Conservation (phyloP, 495 filamentous ascomycete genomes). For the Lophiotrema nucula region DNA sequence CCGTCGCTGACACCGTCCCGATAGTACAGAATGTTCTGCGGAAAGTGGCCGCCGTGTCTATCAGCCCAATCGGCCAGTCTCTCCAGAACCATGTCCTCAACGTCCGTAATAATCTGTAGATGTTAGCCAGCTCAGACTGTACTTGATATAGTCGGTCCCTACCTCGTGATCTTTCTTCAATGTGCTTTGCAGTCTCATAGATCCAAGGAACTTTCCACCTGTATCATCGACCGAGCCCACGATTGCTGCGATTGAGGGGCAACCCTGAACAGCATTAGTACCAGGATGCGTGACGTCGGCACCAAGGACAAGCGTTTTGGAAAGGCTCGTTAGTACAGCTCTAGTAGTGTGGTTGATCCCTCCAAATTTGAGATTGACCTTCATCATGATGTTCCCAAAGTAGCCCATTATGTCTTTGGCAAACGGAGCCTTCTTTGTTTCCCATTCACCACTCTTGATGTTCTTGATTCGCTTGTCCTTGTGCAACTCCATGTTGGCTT, state of each 20-base stretch:
- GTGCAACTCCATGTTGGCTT: background rate
- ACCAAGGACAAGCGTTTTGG: conserved; percentile 17
- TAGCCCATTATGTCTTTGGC: no score
- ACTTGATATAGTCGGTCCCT: no score
- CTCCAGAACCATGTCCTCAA: conserved; percentile 6
- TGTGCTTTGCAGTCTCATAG: conserved; percentile 3
- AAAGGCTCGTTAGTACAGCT: background rate
- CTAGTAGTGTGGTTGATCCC: conserved; percentile 8
- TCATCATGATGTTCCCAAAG: conserved; percentile 19
- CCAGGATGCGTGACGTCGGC: conserved; percentile 27
- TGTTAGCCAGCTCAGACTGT: background rate
- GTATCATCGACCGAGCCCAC: conserved; percentile 10
- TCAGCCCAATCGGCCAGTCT: background rate
- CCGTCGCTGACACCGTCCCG: conserved; percentile 24
- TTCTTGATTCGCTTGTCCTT: background rate
- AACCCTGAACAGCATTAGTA: background rate
- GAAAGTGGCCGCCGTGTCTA: background rate
- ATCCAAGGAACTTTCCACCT: conserved; percentile 14
- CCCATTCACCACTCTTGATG: no score
- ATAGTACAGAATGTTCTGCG: conserved; percentile 13
- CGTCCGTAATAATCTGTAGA: conserved; percentile 5
- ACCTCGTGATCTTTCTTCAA: background rate
- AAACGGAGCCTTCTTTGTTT: no score
- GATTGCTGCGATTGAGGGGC: conserved; percentile 10
- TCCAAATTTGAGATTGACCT: conserved; percentile 20